These are phyloP conservation scores for Dactylellina leptospora DNA, from an alignment of 2,329 filamentous ascomycete genomes.

Conservation along the genomic window DNA sequence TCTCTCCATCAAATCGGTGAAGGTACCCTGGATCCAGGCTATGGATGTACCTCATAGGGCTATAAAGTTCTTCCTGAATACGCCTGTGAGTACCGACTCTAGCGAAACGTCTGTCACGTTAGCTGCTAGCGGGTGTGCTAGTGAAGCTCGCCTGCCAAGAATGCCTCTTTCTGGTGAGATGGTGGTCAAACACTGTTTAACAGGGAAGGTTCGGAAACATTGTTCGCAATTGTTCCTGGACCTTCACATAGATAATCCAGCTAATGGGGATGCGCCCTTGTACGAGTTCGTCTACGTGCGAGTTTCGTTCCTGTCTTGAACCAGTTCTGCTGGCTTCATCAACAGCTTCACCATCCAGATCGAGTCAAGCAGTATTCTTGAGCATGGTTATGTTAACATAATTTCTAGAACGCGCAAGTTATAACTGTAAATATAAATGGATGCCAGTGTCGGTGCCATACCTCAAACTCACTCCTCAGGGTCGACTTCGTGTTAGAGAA, in stretches of 20 bases:
- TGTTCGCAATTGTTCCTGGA: not conserved
- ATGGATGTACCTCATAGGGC: too few species aligned
- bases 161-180: conserved; percentile 7
- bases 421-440: too few species aligned
- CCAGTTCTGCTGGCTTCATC: conserved; percentile 26
- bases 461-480: conserved; percentile 11
- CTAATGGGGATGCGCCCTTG: conserved; percentile 29
- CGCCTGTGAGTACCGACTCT: too few species aligned
- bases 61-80: too few species aligned
- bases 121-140: too few species aligned
- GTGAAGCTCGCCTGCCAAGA: conserved; percentile 35
- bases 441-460: conserved; percentile 23
- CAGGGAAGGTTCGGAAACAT: conserved; percentile 44
- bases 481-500: conserved; percentile 14
- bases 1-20: too few species aligned
- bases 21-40: too few species aligned
- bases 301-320: conserved; percentile 9
- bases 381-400: not conserved
- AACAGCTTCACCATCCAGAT: conserved; percentile 44
- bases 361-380: conserved; percentile 12
- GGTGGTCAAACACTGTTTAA: not conserved
- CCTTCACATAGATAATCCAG: not conserved
- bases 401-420: too few species aligned
- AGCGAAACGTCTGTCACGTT: not conserved
- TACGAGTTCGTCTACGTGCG: conserved; percentile 18